A percentile compares a stretch with the other conserved stretches of the same genome.
phyloP scores from a whole-genome alignment of 805 yeast species.

The Saccharomycopsis fibuligera region DNA sequence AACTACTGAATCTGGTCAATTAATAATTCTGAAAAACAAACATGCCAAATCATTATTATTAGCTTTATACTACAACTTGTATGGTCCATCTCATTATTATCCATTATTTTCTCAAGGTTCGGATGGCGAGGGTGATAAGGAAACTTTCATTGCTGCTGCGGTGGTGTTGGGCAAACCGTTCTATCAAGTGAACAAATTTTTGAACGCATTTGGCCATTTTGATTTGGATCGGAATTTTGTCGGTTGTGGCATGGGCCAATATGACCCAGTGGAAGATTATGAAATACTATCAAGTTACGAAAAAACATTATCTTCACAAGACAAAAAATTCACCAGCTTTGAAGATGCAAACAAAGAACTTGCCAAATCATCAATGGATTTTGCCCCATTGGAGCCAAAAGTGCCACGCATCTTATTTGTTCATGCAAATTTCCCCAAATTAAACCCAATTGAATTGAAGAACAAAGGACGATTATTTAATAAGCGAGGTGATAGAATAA shows the following conservation, averaged over 20 bases:
- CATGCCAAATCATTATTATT: conserved; percentile 50
- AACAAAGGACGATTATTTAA: conserved; percentile 30
- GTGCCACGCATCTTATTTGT: conserved; percentile 42
- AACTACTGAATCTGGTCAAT: conserved; percentile 60
- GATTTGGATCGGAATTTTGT: conserved; percentile 21
- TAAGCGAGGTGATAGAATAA: conserved; percentile 40
- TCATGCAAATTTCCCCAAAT: conserved; percentile 63
- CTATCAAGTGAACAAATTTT: conserved; percentile 52
- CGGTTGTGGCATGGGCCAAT: conserved; percentile 55
- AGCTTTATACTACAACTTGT: conserved; percentile 53
- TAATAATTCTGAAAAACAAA: conserved; percentile 47
- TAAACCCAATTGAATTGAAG: conserved; percentile 53
- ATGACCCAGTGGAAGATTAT: conserved; percentile 48
- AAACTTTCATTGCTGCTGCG: conserved; percentile 54
- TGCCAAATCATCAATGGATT: no score
- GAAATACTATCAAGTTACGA: conserved; percentile 27
- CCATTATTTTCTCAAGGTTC: conserved; percentile 52
- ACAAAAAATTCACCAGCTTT: conserved; percentile 5
- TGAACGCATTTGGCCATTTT: conserved; percentile 50
- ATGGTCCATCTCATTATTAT: conserved; percentile 54
- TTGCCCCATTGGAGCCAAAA: conserved; percentile 14
- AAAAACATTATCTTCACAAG: conserved; percentile 6
- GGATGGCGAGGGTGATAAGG: conserved; percentile 53
- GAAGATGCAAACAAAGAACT: conserved; percentile 15
- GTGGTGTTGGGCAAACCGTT: conserved; percentile 52